Base-by-base conservation (phyloP, 495 filamentous ascomycete species). In the Aspergillus biplanus region DNA sequence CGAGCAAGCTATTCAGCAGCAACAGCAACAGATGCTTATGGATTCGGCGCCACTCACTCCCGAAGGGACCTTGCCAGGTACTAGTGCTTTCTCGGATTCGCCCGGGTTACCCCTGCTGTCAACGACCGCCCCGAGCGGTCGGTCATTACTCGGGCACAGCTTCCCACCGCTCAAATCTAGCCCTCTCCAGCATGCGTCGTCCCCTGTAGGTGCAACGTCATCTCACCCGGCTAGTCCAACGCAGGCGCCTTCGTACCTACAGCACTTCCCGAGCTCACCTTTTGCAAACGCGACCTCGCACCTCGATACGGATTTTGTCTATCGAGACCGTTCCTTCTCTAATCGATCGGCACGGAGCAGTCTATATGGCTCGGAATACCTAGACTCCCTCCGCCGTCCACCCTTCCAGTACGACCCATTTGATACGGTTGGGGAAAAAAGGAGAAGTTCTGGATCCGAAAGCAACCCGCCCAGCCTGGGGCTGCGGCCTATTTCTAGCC, bases 31-130 rank as follows among this genome's bases (percentile, higher is more conserved):
- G 37, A 74, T 76, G 71, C 75, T 82, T 52, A 60, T 78, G 62
- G 81, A 81, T 15, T 72, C 78, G 48, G 80, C 75, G 39, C 75
- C 78, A 18, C 68, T 81, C 27, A 82, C 80, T 27, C 82, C 81
- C 27, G 82, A 84, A 63, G 80, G 79, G 16, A 77, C 79, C 50
- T 62, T 84, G 21, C 80, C 81, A 7, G 80, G 81, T 48, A 83
- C 81, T 7, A 79, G 77, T 56, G 69, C 74, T 58, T 64, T 80
- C 27, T 61, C 69, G 7, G 75, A 80, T 31, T 66, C 65, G n/a
- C 62, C 64, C 44, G 66, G 55, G 7, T 57, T 69, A 61, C 67
- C 71, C 37, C 53, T 75, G 33, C 60, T 75, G 49, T 72, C 71
- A n/a, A 74, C 72, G 7, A 71, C 68, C 50, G 71, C 72, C 56